Evolutionary conservation across 345 rosid species (phyloP).

Genomic region (Excoecaria agallocha): DNA sequence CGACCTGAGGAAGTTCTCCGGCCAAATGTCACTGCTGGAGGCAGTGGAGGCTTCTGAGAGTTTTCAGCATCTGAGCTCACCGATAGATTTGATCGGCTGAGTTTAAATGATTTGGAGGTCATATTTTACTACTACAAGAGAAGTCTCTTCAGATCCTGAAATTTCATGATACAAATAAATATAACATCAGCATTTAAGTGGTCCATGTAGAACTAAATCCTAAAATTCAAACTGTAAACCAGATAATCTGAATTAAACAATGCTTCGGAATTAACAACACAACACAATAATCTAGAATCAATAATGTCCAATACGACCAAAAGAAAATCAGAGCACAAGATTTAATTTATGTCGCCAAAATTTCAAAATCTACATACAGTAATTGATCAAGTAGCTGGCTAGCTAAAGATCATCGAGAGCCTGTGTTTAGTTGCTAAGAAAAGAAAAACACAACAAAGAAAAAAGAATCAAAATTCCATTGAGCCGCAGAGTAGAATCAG

Average conservation of each 20-base stretch:
- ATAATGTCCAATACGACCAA: neutral
- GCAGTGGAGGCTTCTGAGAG: constrained; percentile 54
- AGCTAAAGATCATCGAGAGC: constrained; percentile 3
- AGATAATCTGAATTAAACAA: neutral
- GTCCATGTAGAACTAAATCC: neutral
- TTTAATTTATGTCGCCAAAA: neutral
- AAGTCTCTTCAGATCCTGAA: constrained; percentile 40
- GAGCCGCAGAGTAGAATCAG: neutral
- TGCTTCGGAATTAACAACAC: neutral
- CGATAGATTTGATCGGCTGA: constrained; percentile 59
- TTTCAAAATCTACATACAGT: neutral
- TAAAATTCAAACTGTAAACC: constrained; percentile 1
- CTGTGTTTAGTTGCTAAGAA: neutral
- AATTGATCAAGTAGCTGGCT: neutral
- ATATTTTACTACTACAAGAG: constrained; percentile 31
- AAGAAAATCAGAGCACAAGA: neutral
- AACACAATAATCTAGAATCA: neutral
- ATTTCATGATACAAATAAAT: constrained; percentile 18
- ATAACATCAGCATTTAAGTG: constrained; percentile 4
- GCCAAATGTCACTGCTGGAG: constrained; percentile 65
- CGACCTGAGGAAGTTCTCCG: constrained; percentile 84
- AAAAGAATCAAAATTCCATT: neutral
- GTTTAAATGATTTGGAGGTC: constrained; percentile 67
- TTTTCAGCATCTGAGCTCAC: constrained; percentile 60
- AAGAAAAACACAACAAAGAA: neutral